Evolutionary conservation across 306 rosid species (phyloP).

Genomic region (Cicer yamashitae): DNA sequence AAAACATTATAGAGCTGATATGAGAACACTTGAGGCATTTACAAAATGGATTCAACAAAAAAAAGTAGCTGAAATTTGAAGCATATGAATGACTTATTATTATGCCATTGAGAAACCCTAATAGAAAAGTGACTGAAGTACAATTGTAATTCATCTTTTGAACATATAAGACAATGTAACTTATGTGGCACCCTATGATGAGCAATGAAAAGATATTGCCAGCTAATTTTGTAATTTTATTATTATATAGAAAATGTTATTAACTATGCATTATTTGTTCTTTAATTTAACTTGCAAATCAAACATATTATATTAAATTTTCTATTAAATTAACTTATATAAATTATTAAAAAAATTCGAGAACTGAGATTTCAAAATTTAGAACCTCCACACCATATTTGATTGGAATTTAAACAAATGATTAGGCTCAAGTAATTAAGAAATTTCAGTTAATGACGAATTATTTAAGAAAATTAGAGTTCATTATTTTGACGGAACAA

Average conservation of each 20-base stretch:
- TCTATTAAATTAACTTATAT: not conserved
- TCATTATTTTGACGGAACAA: too few relatives aligned
- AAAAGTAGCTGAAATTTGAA: slow-evolving; percentile 47
- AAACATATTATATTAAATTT: not conserved
- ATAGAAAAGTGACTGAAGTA: slow-evolving; percentile 41
- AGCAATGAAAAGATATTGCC: slow-evolving; percentile 50
- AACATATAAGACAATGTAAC: not conserved
- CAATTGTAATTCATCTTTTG: slow-evolving; percentile 37
- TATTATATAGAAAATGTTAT: slow-evolving; percentile 50
- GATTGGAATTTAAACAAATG: too few relatives aligned
- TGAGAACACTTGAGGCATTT: slow-evolving; percentile 80
- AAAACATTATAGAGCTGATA: slow-evolving; percentile 89
- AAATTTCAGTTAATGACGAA: too few relatives aligned
- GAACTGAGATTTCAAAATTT: slow-evolving; percentile 39
- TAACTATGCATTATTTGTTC: slow-evolving; percentile 20
- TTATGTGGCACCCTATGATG: slow-evolving; percentile 44
- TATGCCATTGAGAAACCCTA: slow-evolving; percentile 32
- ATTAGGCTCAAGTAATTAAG: too few relatives aligned
- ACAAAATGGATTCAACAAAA: slow-evolving; percentile 72
- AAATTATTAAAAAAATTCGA: not conserved
- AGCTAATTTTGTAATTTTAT: slow-evolving; percentile 50
- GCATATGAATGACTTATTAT: slow-evolving; percentile 36
- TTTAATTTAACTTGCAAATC: slow-evolving; percentile 16
- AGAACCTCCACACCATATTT: not conserved
- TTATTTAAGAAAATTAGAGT: too few relatives aligned